phyloP scores from a whole-genome alignment of 2,329 filamentous ascomycete species.

The Exophiala lecanii-corni region DNA sequence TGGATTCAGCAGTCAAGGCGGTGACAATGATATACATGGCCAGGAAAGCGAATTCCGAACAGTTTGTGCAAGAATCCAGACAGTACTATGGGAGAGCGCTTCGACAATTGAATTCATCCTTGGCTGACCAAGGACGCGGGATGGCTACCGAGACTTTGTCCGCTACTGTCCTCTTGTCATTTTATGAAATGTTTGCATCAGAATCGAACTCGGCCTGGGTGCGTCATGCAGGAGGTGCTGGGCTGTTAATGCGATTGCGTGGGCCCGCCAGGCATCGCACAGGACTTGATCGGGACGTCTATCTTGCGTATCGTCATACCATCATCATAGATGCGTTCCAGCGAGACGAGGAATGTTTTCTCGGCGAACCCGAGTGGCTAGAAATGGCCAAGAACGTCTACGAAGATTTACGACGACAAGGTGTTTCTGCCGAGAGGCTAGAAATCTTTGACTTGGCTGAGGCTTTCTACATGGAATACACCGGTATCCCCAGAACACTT shows the following conservation, averaged over 20 bases:
- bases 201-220: slow-evolving; percentile 36
- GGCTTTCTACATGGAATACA: slow-evolving; percentile 23
- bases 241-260: slow-evolving; percentile 33
- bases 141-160: slow-evolving; percentile 33
- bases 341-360: slow-evolving; percentile 33
- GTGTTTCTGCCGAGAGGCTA: slow-evolving; percentile 10
- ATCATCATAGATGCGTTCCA: slow-evolving; percentile 34
- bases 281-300: slow-evolving; percentile 35
- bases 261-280: slow-evolving; percentile 31
- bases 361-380: slow-evolving; percentile 34
- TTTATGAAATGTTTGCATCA: slow-evolving; percentile 36
- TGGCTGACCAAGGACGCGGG: slow-evolving; percentile 28
- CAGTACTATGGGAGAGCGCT: slow-evolving; percentile 33
- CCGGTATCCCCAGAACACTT: slow-evolving; percentile 16
- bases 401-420: slow-evolving; percentile 21
- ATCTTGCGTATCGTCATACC: slow-evolving; percentile 34
- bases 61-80: slow-evolving; percentile 28
- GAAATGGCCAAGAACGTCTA: slow-evolving; percentile 30
- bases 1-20: slow-evolving; percentile 28
- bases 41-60: slow-evolving; percentile 24
- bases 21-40: slow-evolving; percentile 31
- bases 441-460: slow-evolving; percentile 25
- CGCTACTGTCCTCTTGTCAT: slow-evolving; percentile 33
- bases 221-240: slow-evolving; percentile 34
- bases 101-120: slow-evolving; percentile 28